Percentiles rank a stretch among this genome's conserved stretches.
These are phyloP conservation scores for Decorospora gaudefroyi DNA, from an alignment of 2,329 filamentous ascomycete genomes.

Conservation along the genomic window DNA sequence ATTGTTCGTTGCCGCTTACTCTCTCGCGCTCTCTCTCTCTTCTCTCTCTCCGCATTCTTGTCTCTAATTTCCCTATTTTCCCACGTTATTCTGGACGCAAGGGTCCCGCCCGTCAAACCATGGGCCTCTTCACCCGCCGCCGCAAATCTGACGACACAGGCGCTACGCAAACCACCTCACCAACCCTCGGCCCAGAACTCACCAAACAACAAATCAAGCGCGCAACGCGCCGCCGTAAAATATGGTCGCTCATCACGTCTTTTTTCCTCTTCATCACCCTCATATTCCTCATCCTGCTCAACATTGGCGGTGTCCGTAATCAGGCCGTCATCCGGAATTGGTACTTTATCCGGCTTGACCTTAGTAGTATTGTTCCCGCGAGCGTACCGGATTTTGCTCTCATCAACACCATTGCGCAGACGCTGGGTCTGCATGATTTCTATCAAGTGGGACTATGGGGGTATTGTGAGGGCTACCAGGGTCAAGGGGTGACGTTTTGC, in stretches of 20 bases:
- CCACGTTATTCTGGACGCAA: not conserved
- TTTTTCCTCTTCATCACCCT: conserved; percentile 74
- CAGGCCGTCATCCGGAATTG: conserved; percentile 67
- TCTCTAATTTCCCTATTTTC: too few species aligned
- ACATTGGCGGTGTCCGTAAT: conserved; percentile 74
- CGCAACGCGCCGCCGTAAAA: conserved; percentile 56
- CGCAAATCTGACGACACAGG: conserved; percentile 23
- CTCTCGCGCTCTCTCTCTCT: conserved; percentile 1
- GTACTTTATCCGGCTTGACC: conserved; percentile 83
- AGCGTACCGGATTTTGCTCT: conserved; percentile 72
- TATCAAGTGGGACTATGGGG: conserved; percentile 92
- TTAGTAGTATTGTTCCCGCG: conserved; percentile 78
- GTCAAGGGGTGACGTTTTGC: conserved; percentile 75
- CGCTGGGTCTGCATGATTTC: conserved; percentile 88
- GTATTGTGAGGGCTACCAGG: conserved; percentile 83
- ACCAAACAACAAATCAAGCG: conserved; percentile 46
- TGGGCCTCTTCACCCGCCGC: conserved; percentile 35
- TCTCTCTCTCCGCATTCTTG: conserved; percentile 4
- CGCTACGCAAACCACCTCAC: conserved; percentile 13
- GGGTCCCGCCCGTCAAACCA: too few species aligned
- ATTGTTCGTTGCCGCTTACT: not conserved
- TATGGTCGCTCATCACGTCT: conserved; percentile 67
- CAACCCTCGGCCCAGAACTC: conserved; percentile 34
- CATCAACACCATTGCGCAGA: conserved; percentile 85
- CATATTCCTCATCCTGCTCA: conserved; percentile 78